These are phyloP conservation scores for Plasmopara muralis DNA, from an alignment of 352 stramenopile genomes.

Conservation along the genomic window DNA sequence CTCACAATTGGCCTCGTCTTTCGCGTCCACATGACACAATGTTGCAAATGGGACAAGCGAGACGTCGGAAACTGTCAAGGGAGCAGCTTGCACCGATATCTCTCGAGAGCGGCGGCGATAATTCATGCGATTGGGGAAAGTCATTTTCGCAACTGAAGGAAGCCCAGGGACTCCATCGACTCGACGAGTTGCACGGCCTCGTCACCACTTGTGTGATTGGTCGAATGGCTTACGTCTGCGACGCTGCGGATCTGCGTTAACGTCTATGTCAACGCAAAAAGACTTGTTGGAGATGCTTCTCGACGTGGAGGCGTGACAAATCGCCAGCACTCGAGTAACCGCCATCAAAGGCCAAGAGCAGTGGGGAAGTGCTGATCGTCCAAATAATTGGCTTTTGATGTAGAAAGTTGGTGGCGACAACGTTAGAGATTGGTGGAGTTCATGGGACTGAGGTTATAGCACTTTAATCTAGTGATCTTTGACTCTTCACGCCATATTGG, in stretches of 20 bases:
- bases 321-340: conserved; percentile 1
- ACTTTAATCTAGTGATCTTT: too few relatives aligned
- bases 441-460: too few relatives aligned
- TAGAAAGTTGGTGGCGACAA: too few relatives aligned
- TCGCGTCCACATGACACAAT: conserved; percentile 7
- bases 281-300: conserved; percentile 18
- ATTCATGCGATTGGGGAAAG: conserved; percentile 40
- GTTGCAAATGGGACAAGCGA: conserved; percentile 3
- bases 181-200: conserved; percentile 8
- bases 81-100: conserved; percentile 19
- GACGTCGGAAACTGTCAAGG: conserved; percentile 14
- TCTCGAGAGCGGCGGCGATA: conserved; percentile 25
- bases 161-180: conserved; percentile 8
- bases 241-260: conserved; percentile 13
- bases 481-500: too few relatives aligned
- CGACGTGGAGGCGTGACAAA: conserved; percentile 3
- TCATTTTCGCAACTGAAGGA: conserved; percentile 41
- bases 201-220: conserved; percentile 15
- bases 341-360: conserved; percentile 6
- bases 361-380: too few relatives aligned
- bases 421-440: too few relatives aligned
- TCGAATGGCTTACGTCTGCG: conserved; percentile 22
- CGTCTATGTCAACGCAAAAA: neutral
- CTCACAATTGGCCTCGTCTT: neutral
- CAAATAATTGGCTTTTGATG: too few relatives aligned